Evolutionary conservation across 164 flowering plant species (phyloP).

Genomic region (Stephania japonica): DNA sequence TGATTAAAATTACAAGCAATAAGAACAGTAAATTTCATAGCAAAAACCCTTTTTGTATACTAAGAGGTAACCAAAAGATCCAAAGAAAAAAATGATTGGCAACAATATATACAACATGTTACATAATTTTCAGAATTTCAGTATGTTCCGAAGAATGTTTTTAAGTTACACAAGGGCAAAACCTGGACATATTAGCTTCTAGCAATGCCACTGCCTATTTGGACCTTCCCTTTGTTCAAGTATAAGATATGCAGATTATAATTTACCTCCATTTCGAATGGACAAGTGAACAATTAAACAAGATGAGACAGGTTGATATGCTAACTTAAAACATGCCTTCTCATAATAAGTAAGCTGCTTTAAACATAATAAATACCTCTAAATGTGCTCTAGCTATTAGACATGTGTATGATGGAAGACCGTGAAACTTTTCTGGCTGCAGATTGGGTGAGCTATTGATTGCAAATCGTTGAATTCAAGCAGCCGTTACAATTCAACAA

Average conservation of each 20-base stretch:
- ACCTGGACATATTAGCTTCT: neutral
- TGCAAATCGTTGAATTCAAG: neutral
- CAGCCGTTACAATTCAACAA: slow-evolving; percentile 23
- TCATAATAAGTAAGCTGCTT: neutral
- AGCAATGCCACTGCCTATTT: neutral
- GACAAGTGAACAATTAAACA: neutral
- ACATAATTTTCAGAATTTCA: neutral
- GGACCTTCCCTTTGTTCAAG: neutral
- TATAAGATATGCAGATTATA: neutral
- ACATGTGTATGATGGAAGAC: neutral
- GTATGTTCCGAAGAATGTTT: neutral
- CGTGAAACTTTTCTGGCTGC: neutral
- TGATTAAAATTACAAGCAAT: neutral
- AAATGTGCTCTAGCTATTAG: neutral
- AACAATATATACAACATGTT: neutral
- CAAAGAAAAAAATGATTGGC: neutral
- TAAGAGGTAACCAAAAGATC: neutral
- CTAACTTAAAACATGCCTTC: neutral
- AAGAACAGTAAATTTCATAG: no score
- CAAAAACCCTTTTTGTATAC: no score
- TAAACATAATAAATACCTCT: neutral
- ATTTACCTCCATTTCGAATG: neutral
- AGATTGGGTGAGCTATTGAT: neutral
- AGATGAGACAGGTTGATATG: neutral
- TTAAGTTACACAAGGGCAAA: neutral